Evolutionary conservation across 164 flowering plant species (phyloP), one percentile per base, ranked within the genome.

Genomic region (Paratinospora sagittata): DNA sequence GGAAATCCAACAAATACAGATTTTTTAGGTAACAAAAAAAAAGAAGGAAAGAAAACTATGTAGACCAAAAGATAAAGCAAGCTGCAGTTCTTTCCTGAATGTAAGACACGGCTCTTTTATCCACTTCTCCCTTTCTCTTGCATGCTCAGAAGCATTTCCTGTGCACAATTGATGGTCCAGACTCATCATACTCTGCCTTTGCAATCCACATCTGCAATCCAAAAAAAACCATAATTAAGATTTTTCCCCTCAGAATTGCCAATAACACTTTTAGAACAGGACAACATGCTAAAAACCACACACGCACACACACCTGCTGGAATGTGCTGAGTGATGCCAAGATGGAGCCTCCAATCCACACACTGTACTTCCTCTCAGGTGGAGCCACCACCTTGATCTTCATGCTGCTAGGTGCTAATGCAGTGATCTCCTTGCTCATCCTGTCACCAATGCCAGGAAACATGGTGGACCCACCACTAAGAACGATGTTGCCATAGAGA

Each of bases 401-500:
- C 89, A 84, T 86, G 80, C 87, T 86, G 77, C 88, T 87, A 24
- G 91, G 91, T 26, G 91, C 91, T 71, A 87, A 80, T 13, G 91
- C 88, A 43, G 89, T 84, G 67, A 87, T 87, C 77, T 87, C 91
- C 81, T 86, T 87, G 83, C 87, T 87, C 91, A 87, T 87, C 73
- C 91, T 81, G 60, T 87, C 90, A 70, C 87, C 88, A 80, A 87
- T 87, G 27, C 88, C 90, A 1, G 83, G 79, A 81, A 85, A 87
- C 90, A 87, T 87, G 49, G 90, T 87, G 12, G 90, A 75, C n/a
- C 90, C 89, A 76, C 89, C 89, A 79, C 87, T 84, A 36, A 86
- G 89, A 19, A 86, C 89, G 63, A 86, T 86, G 81, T 86, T 86
- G 24, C 89, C 87, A 65, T 86, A 86, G 74, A 86, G 75, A 69